Conservation (phyloP, 1,139 yeast genomes). For the Suhomyces terraborum region DNA sequence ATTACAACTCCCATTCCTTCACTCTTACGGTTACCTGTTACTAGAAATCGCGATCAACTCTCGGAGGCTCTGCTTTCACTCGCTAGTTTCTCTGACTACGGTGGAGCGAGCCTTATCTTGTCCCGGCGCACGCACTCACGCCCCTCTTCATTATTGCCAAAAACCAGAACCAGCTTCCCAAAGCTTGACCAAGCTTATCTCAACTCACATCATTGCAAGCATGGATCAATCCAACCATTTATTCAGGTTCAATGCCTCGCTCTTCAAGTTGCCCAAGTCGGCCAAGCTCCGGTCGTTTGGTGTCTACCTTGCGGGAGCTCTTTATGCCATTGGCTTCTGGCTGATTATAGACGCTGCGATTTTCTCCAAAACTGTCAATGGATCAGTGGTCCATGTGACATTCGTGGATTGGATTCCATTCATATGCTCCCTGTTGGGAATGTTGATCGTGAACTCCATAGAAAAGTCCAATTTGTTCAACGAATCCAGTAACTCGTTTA, state of each 20-base stretch:
- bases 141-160: constrained; percentile 2
- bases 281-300: constrained; percentile 73
- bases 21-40: no score
- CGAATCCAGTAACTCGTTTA: constrained; percentile 53
- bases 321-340: constrained; percentile 90
- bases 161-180: background rate
- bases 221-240: constrained; percentile 41
- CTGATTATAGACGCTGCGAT: constrained; percentile 84
- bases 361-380: constrained; percentile 82
- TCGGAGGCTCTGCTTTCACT: no score
- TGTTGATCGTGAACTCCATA: constrained; percentile 87
- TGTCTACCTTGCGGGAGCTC: constrained; percentile 72
- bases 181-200: background rate
- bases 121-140: background rate
- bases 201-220: no score
- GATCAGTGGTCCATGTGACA: constrained; percentile 81
- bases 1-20: no score
- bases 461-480: constrained; percentile 76
- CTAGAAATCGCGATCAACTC: no score
- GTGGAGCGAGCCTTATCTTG: no score
- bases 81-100: no score
- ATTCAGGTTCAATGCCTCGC: constrained; percentile 53
- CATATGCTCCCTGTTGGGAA: constrained; percentile 84
- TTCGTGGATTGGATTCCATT: constrained; percentile 96
- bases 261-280: constrained; percentile 65